Conservation (phyloP, 2,329 filamentous ascomycete genomes). For the Trichoderma atroviride region DNA sequence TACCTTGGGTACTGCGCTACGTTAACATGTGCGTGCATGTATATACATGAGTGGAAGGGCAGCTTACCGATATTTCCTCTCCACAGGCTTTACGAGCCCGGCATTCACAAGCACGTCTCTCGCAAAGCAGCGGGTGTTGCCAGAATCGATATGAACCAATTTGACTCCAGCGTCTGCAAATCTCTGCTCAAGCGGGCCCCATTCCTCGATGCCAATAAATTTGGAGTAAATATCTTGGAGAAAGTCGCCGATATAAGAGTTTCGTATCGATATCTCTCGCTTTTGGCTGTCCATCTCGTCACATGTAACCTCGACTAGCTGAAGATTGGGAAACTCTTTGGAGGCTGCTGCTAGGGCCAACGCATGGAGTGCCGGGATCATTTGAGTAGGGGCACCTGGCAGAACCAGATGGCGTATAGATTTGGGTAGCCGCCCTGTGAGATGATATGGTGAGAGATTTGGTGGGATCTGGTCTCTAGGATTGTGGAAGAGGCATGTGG, state of each 20-base stretch:
- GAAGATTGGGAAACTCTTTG: not conserved
- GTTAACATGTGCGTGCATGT: not conserved
- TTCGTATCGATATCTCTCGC: constrained; percentile 13
- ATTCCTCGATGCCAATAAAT: not conserved
- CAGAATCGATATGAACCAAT: constrained; percentile 8
- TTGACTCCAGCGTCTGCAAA: not conserved
- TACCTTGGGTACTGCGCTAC: not conserved
- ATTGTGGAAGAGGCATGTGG: constrained; percentile 8
- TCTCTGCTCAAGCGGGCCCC: not conserved
- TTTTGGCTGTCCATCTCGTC: not conserved
- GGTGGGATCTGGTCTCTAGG: not conserved
- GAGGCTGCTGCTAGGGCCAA: not conserved
- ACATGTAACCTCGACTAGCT: constrained; percentile 1
- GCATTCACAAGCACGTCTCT: constrained; percentile 1
- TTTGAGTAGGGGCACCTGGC: constrained; percentile 13
- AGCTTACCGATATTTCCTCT: not conserved
- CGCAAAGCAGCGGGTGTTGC: constrained; percentile 4
- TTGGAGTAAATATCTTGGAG: not conserved
- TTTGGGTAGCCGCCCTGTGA: not conserved
- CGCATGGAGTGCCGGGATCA: constrained; percentile 15
- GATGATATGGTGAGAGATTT: not conserved
- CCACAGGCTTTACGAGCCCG: not conserved
- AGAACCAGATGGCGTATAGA: constrained; percentile 2
- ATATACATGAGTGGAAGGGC: not conserved
- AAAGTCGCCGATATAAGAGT: not conserved